Percentiles rank a stretch among this genome's conserved stretches.
Evolutionary conservation across 2,329 filamentous ascomycete species (phyloP).

Genomic region (Stemphylium vesicarium): DNA sequence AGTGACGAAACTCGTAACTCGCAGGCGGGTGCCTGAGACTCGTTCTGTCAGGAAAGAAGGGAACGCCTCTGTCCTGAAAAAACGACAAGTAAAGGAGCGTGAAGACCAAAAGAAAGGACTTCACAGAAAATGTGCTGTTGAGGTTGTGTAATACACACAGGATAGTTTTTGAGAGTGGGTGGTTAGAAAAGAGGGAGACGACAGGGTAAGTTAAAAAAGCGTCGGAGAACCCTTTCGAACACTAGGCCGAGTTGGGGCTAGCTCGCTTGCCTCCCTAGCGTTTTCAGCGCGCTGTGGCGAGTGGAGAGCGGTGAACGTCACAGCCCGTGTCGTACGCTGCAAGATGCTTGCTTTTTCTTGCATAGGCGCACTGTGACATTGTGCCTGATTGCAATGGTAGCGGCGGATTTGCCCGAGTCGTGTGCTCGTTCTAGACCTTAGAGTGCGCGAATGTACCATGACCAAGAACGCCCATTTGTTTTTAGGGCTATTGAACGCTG

Average conservation of each 20-base stretch:
- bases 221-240: slow-evolving; percentile 25
- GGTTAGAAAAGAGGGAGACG: slow-evolving; percentile 30
- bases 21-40: slow-evolving; percentile 51
- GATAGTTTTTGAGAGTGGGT: slow-evolving; percentile 38
- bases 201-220: slow-evolving; percentile 29
- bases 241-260: slow-evolving; percentile 19
- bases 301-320: slow-evolving; percentile 38
- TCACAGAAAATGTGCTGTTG: slow-evolving; percentile 43
- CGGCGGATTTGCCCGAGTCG: slow-evolving; percentile 6
- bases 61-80: slow-evolving; percentile 46
- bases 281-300: slow-evolving; percentile 20
- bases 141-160: slow-evolving; percentile 41
- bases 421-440: background rate
- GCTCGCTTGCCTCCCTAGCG: slow-evolving; percentile 7
- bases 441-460: background rate
- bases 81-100: slow-evolving; percentile 50
- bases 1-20: slow-evolving; percentile 40
- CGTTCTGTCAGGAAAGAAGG: slow-evolving; percentile 47
- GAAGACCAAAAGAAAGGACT: slow-evolving; percentile 52
- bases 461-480: background rate
- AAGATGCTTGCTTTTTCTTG: slow-evolving; percentile 12
- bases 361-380: slow-evolving; percentile 13
- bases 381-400: background rate
- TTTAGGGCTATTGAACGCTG: background rate
- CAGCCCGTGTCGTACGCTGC: slow-evolving; percentile 10